Evolutionary conservation across 345 rosid genomes (phyloP), one percentile per base, ranked within the genome.

Genomic region (Odontarrhena argentea): DNA sequence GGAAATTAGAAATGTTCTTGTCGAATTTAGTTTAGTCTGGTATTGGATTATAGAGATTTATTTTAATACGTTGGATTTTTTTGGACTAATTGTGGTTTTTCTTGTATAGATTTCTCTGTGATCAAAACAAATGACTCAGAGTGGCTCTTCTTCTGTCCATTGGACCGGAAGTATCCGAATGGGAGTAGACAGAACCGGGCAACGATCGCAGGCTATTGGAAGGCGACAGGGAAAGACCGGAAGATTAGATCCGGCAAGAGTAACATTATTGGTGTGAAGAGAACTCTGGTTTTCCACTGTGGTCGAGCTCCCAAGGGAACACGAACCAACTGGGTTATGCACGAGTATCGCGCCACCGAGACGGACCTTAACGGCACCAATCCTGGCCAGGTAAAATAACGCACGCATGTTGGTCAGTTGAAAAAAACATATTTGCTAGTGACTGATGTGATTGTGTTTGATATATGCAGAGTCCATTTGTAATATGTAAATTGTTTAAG

Each of bases 131-230:
- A 47, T 7, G 96, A 94, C 73, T 79, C 78, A 2, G 97, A 94
- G 55, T 94, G 99, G 99, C 88, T 94, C 77, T 94, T 88, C 77
- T 94, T 94, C 84, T 94, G 97, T 70, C 96, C 99, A 1, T 63
- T 80, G 59, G 97, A 94, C 55, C 81, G 96, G 34, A 94, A 94
- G 83, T 91, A 94, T 58, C 97, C 96, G 0, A 87, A 75, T 34
- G 97, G 99, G 36, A 78, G 63, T 6, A 76, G 96, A 63, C 80
- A 83, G 82, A 94, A 94, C 74, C 74, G 99, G 36, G 97, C 99
- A 4, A 94, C 99, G 0, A 9, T 1, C 0, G 80, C 80, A 13
- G 99, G 99, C 1, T 91, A 94, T 70, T 94, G 99, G 99, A 94
- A 94, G 73, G 93, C 99, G 0, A 94, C 99, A 0, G 99, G 99